Evolutionary conservation across 768 basidiomycete genomes (phyloP).

Genomic region (Chlorophyllum brunneum): DNA sequence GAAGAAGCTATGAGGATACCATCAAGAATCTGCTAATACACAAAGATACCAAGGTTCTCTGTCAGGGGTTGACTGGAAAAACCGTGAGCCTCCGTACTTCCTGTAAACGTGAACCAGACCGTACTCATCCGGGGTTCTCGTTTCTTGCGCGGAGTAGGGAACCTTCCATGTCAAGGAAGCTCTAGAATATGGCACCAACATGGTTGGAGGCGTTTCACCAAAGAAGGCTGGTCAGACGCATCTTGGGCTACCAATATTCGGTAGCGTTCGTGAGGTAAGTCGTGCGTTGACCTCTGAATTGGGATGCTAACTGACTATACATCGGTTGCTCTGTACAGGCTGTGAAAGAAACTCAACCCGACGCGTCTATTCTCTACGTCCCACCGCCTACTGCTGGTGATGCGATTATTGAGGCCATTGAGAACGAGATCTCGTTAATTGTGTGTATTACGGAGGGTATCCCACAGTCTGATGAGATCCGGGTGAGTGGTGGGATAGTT

Average conservation of each 20-base stretch:
- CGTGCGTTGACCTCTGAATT: not conserved
- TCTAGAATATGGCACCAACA: constrained; percentile 90
- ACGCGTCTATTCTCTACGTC: constrained; percentile 95
- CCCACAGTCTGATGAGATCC: constrained; percentile 95
- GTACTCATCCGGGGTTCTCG: not conserved
- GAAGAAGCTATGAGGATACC: constrained; percentile 82
- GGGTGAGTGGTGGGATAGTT: constrained; percentile 40
- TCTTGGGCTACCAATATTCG: constrained; percentile 93
- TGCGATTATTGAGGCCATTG: constrained; percentile 98
- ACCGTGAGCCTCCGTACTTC: constrained; percentile 52
- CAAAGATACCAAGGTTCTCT: constrained; percentile 92
- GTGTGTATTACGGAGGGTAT: constrained; percentile 99
- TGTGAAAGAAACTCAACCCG: constrained; percentile 79
- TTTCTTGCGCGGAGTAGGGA: constrained; percentile 45
- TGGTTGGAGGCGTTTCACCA: constrained; percentile 97
- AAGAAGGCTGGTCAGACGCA: constrained; percentile 96
- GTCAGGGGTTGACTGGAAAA: constrained; percentile 94
- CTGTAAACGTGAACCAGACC: not conserved
- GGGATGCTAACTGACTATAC: not conserved
- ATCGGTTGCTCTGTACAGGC: constrained; percentile 48
- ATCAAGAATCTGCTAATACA: constrained; percentile 89
- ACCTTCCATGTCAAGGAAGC: constrained; percentile 97
- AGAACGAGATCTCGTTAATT: constrained; percentile 95
- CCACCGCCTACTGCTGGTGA: constrained; percentile 96
- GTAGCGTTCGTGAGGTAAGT: constrained; percentile 82